Base-by-base conservation (phyloP, 371 early-diverging fungal genomes). In the Lichtheimia corymbifera region DNA sequence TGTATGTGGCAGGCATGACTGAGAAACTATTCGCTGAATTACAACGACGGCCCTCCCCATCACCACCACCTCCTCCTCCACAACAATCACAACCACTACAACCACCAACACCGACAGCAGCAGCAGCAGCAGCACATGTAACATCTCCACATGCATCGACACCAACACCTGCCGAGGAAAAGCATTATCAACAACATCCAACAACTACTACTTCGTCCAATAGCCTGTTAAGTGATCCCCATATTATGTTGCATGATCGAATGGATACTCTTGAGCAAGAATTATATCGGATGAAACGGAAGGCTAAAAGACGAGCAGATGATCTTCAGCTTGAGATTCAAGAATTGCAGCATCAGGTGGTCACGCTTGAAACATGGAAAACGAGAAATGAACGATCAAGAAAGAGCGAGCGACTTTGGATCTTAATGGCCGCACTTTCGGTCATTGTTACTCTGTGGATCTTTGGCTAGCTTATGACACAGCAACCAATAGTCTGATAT, bases 241-340 rank as follows among this genome's bases (percentile, higher is more conserved):
- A 73, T 5, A 75, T 78, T 54, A 49, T 76, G 55, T 61, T 80
- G 43, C 80, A 80, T 51, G 77, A 80, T 53, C 59, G 80, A 22
- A 70, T 80, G 72, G 80, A 80, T 65, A 50, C 66, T 11, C 62
- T 80, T 2, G 80, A 80, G 25, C 77, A 74, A 60, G 75, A 71
- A 25, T 40, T 80, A 5, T 71, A 76, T 30, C 52, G 68, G 14
- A 64, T 74, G 35, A 70, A 67, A 59, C 54, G 66, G n/a, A 72
- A 65, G 41, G 43, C 58, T 0, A 70, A 67, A 56, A 69, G 72
- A 43, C 67, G 65, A 35, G 44, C 68, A 3, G 80, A 80, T 15
- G 72, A 70, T 12, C 44, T 65, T 20, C 53, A 67, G 2, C 40
- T 59, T 1, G 49, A 67, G 24, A 63, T 68, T 9, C 60, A 68